Conservation (phyloP, 768 basidiomycete species). For the Pleurotus eryngii region DNA sequence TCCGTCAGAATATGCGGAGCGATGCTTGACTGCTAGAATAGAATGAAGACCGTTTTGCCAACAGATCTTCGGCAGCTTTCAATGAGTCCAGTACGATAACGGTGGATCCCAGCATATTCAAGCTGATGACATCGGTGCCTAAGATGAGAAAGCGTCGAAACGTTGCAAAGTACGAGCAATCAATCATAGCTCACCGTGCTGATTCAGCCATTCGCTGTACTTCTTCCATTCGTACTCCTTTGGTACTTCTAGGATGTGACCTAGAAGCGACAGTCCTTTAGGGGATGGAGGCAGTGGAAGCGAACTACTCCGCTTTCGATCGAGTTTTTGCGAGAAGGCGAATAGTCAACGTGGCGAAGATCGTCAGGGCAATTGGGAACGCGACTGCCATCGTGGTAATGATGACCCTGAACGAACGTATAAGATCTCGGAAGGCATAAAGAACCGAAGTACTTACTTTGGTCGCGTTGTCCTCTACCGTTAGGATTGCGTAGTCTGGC, state of each 20-base stretch:
- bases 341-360: not conserved
- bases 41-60: constrained; percentile 37
- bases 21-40: constrained; percentile 35
- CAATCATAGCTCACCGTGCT: constrained; percentile 8
- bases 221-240: constrained; percentile 15
- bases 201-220: constrained; percentile 19
- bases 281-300: no score
- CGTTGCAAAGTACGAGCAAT: not conserved
- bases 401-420: no score
- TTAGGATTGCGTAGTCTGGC: no score
- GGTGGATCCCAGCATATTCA: constrained; percentile 24
- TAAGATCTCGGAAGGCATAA: no score
- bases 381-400: not conserved
- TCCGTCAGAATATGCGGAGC: not conserved
- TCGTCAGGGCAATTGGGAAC: not conserved
- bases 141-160: not conserved
- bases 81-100: constrained; percentile 35
- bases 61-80: constrained; percentile 32
- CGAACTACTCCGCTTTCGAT: not conserved
- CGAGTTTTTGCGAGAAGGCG: not conserved
- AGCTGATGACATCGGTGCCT: constrained; percentile 29
- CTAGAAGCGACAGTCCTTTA: no score
- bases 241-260: constrained; percentile 21
- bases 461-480: no score
- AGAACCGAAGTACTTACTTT: no score